phyloP scores from a whole-genome alignment of 2,329 filamentous ascomycete species.

The Juglanconis juglandina region DNA sequence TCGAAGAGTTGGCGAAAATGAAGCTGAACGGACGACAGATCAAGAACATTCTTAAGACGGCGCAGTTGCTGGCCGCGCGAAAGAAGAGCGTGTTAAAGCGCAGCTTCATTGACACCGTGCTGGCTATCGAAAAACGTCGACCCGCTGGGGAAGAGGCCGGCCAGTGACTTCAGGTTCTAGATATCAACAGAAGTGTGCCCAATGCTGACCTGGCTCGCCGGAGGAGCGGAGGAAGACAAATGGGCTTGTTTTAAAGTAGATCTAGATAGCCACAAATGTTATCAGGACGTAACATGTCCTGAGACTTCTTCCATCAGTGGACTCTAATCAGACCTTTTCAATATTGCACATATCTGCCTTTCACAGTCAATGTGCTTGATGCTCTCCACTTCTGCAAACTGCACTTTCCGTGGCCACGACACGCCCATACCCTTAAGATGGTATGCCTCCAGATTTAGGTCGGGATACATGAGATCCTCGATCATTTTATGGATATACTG shows the following conservation, averaged over 20 bases:
- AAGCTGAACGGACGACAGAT: conserved; percentile 33
- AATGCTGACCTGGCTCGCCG: too few relatives aligned
- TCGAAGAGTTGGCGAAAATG: conserved; percentile 36
- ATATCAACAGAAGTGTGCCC: too few relatives aligned
- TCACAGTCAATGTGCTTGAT: conserved; percentile 1
- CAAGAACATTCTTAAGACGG: conserved; percentile 36
- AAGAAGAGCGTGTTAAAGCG: conserved; percentile 32
- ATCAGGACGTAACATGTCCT: too few relatives aligned
- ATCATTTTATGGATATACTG: background rate
- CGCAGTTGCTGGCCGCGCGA: conserved; percentile 29
- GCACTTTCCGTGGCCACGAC: background rate
- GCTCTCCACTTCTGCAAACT: background rate
- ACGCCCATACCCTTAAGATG: background rate
- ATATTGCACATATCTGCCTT: background rate
- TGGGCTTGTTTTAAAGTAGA: too few relatives aligned
- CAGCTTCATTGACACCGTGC: conserved; percentile 28
- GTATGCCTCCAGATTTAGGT: background rate
- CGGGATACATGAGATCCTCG: conserved; percentile 1
- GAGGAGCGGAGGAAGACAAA: too few relatives aligned
- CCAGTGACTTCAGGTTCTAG: background rate
- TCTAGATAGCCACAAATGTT: too few relatives aligned
- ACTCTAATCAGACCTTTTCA: background rate
- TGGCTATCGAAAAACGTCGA: conserved; percentile 28
- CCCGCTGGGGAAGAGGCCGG: conserved; percentile 13
- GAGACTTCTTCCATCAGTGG: background rate